phyloP scores from a whole-genome alignment of 2,329 filamentous ascomycete species.

The Fusarium papillatum region DNA sequence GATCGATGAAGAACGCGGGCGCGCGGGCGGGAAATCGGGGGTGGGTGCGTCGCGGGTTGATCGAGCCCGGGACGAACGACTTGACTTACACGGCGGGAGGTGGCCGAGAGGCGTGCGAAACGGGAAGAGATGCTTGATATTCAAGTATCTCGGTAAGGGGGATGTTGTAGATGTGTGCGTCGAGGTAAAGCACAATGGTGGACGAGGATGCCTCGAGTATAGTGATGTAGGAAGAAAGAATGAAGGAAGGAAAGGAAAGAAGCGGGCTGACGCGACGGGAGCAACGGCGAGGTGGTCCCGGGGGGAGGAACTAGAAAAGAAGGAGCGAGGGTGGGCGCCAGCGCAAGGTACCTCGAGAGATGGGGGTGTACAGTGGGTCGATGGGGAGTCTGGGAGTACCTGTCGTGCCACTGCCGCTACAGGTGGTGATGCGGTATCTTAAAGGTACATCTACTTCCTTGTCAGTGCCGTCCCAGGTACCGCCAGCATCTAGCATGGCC shows the following conservation, averaged over 20 bases:
- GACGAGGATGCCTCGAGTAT: slow-evolving; percentile 20
- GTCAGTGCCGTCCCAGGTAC: slow-evolving; percentile 25
- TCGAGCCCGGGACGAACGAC: slow-evolving; percentile 40
- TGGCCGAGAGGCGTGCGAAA: slow-evolving; percentile 23
- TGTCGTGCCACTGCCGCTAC: neutral
- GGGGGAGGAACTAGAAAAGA: slow-evolving; percentile 44
- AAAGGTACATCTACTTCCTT: slow-evolving; percentile 29
- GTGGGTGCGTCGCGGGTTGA: slow-evolving; percentile 40
- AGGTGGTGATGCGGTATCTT: slow-evolving; percentile 23
- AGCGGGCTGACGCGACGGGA: slow-evolving; percentile 47
- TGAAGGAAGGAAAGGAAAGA: slow-evolving; percentile 35
- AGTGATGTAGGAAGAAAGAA: slow-evolving; percentile 34
- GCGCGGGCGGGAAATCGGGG: slow-evolving; percentile 40
- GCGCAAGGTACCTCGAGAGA: slow-evolving; percentile 17
- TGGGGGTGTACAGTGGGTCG: slow-evolving; percentile 30
- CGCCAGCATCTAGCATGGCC: slow-evolving; percentile 15
- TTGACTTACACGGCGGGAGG: slow-evolving; percentile 52
- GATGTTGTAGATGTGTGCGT: slow-evolving; percentile 16
- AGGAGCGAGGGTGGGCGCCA: slow-evolving; percentile 29
- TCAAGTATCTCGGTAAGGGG: neutral
- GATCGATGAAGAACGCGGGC: slow-evolving; percentile 36
- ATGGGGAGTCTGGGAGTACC: slow-evolving; percentile 21
- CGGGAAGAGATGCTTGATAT: slow-evolving; percentile 33
- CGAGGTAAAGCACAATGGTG: slow-evolving; percentile 10
- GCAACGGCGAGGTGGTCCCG: slow-evolving; percentile 44